phyloP scores from a whole-genome alignment of 2,329 filamentous ascomycete species.

The Claviceps sp. region DNA sequence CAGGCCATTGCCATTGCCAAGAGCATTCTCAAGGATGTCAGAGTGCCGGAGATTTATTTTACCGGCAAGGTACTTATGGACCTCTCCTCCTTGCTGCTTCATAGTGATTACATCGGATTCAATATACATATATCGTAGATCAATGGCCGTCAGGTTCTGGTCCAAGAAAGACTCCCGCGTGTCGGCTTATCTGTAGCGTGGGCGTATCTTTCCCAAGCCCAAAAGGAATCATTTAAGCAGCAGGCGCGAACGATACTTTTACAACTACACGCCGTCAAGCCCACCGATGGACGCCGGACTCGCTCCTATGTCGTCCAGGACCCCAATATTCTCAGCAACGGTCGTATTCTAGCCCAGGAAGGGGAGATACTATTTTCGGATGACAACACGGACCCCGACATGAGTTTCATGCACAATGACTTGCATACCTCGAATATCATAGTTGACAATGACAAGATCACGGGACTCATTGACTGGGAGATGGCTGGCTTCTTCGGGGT shows the following conservation, averaged over 20 bases:
- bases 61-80: conserved; percentile 10
- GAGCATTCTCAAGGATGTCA: conserved; percentile 14
- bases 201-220: conserved; percentile 18
- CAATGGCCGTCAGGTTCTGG: conserved; percentile 19
- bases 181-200: conserved; percentile 22
- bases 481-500: conserved; percentile 25
- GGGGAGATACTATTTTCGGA: conserved; percentile 18
- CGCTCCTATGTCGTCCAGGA: neutral
- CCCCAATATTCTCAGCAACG: neutral
- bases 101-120: no score
- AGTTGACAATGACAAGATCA: conserved; percentile 23
- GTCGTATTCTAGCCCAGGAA: conserved; percentile 19
- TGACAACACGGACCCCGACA: conserved; percentile 11
- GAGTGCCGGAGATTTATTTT: conserved; percentile 25
- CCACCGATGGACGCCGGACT: neutral
- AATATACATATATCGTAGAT: conserved; percentile 13
- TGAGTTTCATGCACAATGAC: conserved; percentile 26
- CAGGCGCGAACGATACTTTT: neutral
- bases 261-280: neutral
- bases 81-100: no score
- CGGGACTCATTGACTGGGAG: conserved; percentile 27
- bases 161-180: conserved; percentile 26
- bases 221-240: conserved; percentile 4
- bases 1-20: conserved; percentile 20
- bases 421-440: conserved; percentile 24